These are phyloP conservation scores for Diutina sp. DNA, from an alignment of 1,139 yeast genomes.

Conservation along the genomic window DNA sequence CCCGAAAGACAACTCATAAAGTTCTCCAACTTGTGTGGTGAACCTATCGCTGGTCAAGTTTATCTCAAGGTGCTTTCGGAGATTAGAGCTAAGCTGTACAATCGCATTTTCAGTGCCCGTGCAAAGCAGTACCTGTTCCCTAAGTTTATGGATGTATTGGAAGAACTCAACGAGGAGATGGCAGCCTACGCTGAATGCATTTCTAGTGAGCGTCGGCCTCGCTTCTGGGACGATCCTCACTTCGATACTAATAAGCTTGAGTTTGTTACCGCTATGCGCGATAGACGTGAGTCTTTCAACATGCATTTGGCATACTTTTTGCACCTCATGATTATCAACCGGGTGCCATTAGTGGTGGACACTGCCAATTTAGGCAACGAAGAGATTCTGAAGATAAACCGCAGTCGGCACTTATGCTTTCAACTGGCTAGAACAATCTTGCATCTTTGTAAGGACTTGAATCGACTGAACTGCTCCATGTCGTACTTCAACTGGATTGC, in stretches of 20 bases:
- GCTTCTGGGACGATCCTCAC: constrained; percentile 6
- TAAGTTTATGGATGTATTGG: constrained; percentile 5
- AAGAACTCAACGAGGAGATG: constrained; percentile 6
- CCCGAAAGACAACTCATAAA: not conserved
- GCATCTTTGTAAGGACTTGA: constrained; percentile 4
- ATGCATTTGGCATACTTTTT: constrained; percentile 6
- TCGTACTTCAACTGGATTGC: constrained; percentile 5
- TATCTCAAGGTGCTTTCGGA: constrained; percentile 3
- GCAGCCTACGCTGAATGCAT: constrained; percentile 3
- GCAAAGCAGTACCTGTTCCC: constrained; percentile 5
- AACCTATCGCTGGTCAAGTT: not conserved
- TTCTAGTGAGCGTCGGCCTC: constrained; percentile 4
- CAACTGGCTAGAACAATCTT: constrained; percentile 7
- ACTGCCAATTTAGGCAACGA: not conserved
- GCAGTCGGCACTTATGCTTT: constrained; percentile 6
- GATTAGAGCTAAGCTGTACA: constrained; percentile 6
- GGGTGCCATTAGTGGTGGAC: constrained; percentile 5
- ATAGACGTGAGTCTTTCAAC: not conserved
- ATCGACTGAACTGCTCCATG: constrained; percentile 3
- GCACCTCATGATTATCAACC: constrained; percentile 7
- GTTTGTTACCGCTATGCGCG: not conserved
- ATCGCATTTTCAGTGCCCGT: constrained; percentile 6
- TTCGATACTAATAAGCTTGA: not conserved
- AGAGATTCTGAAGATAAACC: not conserved
- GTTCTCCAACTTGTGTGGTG: not conserved